A percentile compares a stretch with the other conserved stretches of the same genome.
These are phyloP conservation scores for Gilbertella persicaria DNA, from an alignment of 371 early-diverging fungal species.

Conservation along the genomic window DNA sequence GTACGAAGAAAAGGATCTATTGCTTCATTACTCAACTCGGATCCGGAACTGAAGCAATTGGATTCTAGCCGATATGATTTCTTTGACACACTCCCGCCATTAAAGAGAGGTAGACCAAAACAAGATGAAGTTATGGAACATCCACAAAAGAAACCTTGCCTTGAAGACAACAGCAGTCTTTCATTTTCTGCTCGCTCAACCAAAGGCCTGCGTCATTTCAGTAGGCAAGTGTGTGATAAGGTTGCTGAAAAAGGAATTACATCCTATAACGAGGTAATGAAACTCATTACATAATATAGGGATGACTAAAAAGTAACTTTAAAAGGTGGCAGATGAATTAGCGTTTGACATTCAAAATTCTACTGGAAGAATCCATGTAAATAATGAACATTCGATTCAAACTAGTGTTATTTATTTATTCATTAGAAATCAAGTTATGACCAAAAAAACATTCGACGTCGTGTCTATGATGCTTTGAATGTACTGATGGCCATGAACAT, in stretches of 20 bases:
- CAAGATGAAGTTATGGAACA: slow-evolving; percentile 13
- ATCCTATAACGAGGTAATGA: slow-evolving; percentile 63
- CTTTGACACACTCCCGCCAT: slow-evolving; percentile 5
- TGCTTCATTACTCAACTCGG: slow-evolving; percentile 45
- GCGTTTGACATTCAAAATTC: slow-evolving; percentile 28
- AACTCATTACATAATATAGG: slow-evolving; percentile 2
- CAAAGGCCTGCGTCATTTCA: slow-evolving; percentile 66
- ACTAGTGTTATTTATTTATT: slow-evolving; percentile 4
- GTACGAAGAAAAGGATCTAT: slow-evolving; percentile 42
- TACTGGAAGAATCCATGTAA: not conserved
- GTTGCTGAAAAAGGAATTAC: slow-evolving; percentile 62
- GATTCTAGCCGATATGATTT: slow-evolving; percentile 25
- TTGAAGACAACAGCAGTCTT: slow-evolving; percentile 3
- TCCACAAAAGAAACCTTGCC: not conserved
- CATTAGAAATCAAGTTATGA: slow-evolving; percentile 42
- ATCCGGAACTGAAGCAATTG: slow-evolving; percentile 25
- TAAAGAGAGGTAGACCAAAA: slow-evolving; percentile 31
- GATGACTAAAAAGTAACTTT: slow-evolving; percentile 2
- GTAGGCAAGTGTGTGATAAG: slow-evolving; percentile 66
- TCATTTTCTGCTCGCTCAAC: slow-evolving; percentile 22
- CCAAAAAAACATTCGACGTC: slow-evolving; percentile 78
- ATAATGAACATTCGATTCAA: slow-evolving; percentile 9
- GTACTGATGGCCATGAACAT: slow-evolving; percentile 77
- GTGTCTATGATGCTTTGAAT: slow-evolving; percentile 82
- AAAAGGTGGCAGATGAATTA: slow-evolving; percentile 29